Evolutionary conservation across 2,329 filamentous ascomycete genomes (phyloP).

Genomic region (Ceratocystis papillata): DNA sequence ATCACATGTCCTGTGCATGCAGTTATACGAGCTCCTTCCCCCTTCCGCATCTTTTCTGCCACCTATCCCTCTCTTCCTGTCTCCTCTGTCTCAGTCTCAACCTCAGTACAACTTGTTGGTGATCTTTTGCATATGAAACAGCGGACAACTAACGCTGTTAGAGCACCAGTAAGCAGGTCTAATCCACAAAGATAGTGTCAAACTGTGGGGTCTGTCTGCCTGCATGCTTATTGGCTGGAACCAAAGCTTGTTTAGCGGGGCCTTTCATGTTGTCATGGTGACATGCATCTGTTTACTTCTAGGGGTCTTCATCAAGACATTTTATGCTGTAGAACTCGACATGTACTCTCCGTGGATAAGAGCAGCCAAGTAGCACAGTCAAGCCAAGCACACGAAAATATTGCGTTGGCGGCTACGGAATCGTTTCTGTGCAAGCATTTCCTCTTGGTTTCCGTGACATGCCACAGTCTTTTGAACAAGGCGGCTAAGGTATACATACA

Average conservation of each 20-base stretch:
- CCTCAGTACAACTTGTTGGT: no score
- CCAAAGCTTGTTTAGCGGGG: neutral
- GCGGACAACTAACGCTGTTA: neutral
- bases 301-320: no score
- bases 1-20: no score
- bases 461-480: neutral
- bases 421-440: neutral
- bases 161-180: no score
- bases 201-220: no score
- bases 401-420: neutral
- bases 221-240: neutral
- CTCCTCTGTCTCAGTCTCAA: no score
- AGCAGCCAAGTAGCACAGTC: neutral
- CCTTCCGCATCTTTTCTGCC: no score
- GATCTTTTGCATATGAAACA: constrained; percentile 6
- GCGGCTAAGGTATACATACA: neutral
- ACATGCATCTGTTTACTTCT: neutral
- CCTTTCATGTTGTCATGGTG: neutral
- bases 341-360: neutral
- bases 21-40: no score
- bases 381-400: neutral
- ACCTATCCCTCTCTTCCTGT: no score
- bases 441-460: neutral
- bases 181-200: no score
- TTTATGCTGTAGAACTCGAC: neutral